phyloP scores from a whole-genome alignment of 164 flowering plant species.

The Aristolochia californica region DNA sequence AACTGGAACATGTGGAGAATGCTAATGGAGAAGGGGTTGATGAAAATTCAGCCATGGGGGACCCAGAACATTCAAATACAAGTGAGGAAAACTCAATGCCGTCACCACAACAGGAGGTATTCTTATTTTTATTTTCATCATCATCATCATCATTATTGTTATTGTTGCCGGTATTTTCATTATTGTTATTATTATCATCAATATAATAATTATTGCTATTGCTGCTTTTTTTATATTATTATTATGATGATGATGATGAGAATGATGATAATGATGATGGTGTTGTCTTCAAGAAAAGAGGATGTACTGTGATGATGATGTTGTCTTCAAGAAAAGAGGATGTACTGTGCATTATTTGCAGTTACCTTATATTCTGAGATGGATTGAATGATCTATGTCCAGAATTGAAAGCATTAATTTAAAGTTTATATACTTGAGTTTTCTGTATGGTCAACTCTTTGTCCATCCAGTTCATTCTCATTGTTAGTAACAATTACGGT shows the following conservation, averaged over 20 bases:
- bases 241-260: no score
- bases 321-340: neutral
- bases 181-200: no score
- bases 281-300: neutral
- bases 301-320: no score
- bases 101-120: conserved; percentile 34
- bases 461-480: neutral
- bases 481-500: neutral
- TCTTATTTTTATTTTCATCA: neutral
- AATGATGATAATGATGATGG: no score
- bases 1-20: conserved; percentile 17
- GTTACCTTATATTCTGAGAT: neutral
- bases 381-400: neutral
- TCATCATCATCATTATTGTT: no score
- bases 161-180: no score
- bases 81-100: conserved; percentile 23
- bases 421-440: neutral
- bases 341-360: neutral
- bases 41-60: conserved; percentile 11
- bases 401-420: neutral
- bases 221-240: no score
- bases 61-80: conserved; percentile 11
- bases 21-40: conserved; percentile 11
- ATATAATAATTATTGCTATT: no score
- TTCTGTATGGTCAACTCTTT: neutral